Evolutionary conservation across 306 rosid species (phyloP).

Genomic region (Cicer yamashitae): DNA sequence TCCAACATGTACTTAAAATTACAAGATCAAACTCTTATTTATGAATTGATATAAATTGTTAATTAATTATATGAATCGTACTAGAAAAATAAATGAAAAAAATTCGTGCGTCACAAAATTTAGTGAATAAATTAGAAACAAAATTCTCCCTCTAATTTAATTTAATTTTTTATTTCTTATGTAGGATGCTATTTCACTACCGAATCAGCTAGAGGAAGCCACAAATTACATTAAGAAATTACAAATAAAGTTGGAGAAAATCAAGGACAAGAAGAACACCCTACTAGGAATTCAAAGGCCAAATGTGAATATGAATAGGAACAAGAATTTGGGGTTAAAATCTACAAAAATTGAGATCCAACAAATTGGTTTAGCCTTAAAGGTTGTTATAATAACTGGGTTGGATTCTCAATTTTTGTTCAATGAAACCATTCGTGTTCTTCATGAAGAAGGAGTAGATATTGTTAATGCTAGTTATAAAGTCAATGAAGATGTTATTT

Average conservation of each 20-base stretch:
- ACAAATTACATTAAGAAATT: conserved; percentile 68
- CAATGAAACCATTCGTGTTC: conserved; percentile 55
- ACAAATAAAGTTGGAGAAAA: conserved; percentile 62
- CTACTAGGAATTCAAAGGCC: conserved; percentile 48
- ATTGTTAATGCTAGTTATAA: conserved; percentile 65
- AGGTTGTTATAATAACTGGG: conserved; percentile 63
- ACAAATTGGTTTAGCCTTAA: conserved; percentile 54
- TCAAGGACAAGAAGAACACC: conserved; percentile 65
- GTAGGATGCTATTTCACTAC: conserved; percentile 56
- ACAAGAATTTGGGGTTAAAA: conserved; percentile 7
- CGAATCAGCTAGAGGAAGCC: conserved; percentile 70
- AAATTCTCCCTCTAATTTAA: not conserved
- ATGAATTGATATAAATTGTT: not conserved
- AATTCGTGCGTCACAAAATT: not conserved
- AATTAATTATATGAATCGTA: not conserved
- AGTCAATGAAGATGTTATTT: conserved; percentile 49
- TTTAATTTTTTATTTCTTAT: conserved; percentile 15
- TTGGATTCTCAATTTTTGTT: conserved; percentile 64
- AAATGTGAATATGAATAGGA: not conserved
- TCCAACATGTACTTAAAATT: no score
- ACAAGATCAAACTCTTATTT: no score
- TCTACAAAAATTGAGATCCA: conserved; percentile 66
- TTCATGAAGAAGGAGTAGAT: conserved; percentile 70
- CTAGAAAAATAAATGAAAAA: not conserved
- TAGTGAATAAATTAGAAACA: not conserved